Base-by-base conservation (phyloP, 176 grass and related monocot species). In the Lolium multiflorum region DNA sequence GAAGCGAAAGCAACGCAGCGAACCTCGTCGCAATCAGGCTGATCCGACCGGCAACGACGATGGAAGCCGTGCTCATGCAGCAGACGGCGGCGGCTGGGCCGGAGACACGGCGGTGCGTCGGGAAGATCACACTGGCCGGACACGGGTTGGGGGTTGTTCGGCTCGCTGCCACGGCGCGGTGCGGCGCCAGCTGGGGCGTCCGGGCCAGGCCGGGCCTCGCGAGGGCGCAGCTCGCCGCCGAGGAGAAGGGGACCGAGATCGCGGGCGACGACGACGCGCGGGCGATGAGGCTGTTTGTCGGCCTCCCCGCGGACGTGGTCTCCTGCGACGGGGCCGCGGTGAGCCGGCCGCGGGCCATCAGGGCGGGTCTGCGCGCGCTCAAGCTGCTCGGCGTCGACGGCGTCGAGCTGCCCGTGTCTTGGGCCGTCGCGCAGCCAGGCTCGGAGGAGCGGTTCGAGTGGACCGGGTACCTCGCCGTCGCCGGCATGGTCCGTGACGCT, bases 361-460 rank as follows among this genome's bases (percentile, higher is more conserved):
- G 68, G 11, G 88, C 88, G 2, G 96, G 93, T 11, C 65, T 98
- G 3, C 93, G 96, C 0, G 93, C 96, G 9, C 81, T 98, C 0
- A 77, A 88, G 54, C 93, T 98, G 25, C 88, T 95, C 9, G 93
- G 93, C 46, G 93, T 81, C 12, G 51, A 89, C 14, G 93, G 96
- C 66, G 93, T 95, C 35, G 93, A 98, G 69, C 86, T 98, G 47
- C 96, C 91, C 1, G 81, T 95, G 37, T 95, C 84, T 25, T 98
- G 96, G 96, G 80, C 91, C 7, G 77, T 94, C 58, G 88, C 18
- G 48, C 91, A 95, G 87, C 89, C 89, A 2, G 71, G 83, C 25
- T 80, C 90, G 15, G 64, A 78, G 1, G 88, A 89, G 1, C 6
- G 50, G 69, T 92, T 93, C 81, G 46, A 52, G 74, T 95, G 91